Evolutionary conservation across 495 filamentous ascomycete genomes (phyloP).

Genomic region (Penicillium turbatum): DNA sequence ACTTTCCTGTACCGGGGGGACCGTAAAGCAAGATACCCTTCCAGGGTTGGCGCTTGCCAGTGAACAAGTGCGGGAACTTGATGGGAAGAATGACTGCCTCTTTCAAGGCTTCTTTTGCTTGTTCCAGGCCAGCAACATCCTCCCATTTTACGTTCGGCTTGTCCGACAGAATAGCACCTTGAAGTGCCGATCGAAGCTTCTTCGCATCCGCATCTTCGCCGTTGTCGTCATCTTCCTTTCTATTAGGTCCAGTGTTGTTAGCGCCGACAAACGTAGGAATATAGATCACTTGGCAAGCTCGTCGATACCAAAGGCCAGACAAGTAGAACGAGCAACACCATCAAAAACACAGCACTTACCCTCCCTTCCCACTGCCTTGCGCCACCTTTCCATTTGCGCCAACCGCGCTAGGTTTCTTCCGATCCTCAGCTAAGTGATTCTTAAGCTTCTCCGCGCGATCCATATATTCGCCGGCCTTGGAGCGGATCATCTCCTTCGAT

Average conservation of each 20-base stretch:
- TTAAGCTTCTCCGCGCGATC: conserved; percentile 97
- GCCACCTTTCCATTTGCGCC: conserved; percentile 78
- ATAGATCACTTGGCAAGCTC: not conserved
- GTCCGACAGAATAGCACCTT: conserved; percentile 89
- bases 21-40: conserved; percentile 97
- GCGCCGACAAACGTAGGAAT: not conserved
- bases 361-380: conserved; percentile 62
- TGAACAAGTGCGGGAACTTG: conserved; percentile 95
- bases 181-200: conserved; percentile 85
- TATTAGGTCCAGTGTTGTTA: conserved; percentile 19
- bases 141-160: conserved; percentile 96
- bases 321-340: not conserved
- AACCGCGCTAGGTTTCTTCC: conserved; percentile 74
- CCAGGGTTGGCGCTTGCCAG: conserved; percentile 97
- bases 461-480: conserved; percentile 94
- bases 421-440: conserved; percentile 73
- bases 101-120: conserved; percentile 93
- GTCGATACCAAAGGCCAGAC: not conserved
- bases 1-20: conserved; percentile 94
- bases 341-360: conserved; percentile 41
- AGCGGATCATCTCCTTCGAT: conserved; percentile 93
- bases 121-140: conserved; percentile 94
- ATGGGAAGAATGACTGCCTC: conserved; percentile 96
- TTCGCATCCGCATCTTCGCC: conserved; percentile 84
- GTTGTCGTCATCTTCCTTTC: conserved; percentile 60